Evolutionary conservation across 305 asterid species (phyloP), one percentile per base, ranked within the genome.

Genomic region (Solanum chacoense): DNA sequence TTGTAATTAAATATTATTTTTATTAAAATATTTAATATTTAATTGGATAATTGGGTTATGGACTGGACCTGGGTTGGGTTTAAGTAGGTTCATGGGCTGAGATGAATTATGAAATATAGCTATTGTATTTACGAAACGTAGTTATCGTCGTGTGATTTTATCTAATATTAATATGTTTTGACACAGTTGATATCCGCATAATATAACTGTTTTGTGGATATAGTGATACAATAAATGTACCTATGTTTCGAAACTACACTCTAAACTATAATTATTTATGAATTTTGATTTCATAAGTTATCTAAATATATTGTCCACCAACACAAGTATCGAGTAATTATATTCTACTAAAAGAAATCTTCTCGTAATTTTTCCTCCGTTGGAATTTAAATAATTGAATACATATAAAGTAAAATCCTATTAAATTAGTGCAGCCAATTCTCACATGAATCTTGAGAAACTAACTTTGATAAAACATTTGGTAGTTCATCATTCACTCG

Each of bases 391-490:
- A 16, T 31, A 32, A 18, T 18, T 31, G 26, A 74, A 18, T 32
- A 74, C 26, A 32, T 74, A 74, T 8, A 31, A 74, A 74, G 26
- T 35, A 22, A 35, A 76, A 20, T 35, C 31, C 10, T 32, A 76
- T 0, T 22, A 18, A 75, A 76, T 76, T 76, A 76, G 14, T 35
- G 18, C 13, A 31, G 4, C 40, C 2, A 74, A 74, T 35, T 22
- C 45, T 76, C 65, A 79, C 65, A 38, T 38, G 85, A 79, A 79
- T 38, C 85, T 79, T 24, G 85, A 79, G 65, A 24, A 78, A 24
- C 12, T 0, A 38, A 78, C 63, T 78, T 38, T 78, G n/a, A 37
- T 37, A 12, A 59, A n/a, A 45, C 35, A 78, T 78, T 24, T 79
- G 85, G 63, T 79, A 13, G 24, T 79, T 38, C 85, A 79, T 0